Conservation (phyloP, 768 basidiomycete genomes). For the Psilocybe subaeruginosa region DNA sequence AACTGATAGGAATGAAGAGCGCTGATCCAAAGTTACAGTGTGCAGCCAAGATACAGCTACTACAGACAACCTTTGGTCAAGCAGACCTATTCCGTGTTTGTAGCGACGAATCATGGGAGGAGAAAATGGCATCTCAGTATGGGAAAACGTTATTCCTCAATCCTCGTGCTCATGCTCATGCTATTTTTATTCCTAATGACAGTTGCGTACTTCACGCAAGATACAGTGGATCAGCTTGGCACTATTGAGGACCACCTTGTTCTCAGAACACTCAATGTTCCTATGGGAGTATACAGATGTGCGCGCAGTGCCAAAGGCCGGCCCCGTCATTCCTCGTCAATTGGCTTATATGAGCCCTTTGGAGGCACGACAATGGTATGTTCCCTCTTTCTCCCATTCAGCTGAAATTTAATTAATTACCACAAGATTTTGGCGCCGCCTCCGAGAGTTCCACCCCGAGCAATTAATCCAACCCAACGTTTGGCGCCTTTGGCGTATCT, state of each 20-base stretch:
- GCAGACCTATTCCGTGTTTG: slow-evolving; percentile 81
- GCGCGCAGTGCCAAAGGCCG: slow-evolving; percentile 53
- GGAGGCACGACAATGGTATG: too few species aligned
- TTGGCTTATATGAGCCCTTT: too few species aligned
- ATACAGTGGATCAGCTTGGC: slow-evolving; percentile 55
- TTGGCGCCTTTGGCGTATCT: slow-evolving; percentile 71
- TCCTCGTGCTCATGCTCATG: slow-evolving; percentile 5
- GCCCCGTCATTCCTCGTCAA: not conserved
- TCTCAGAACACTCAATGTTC: slow-evolving; percentile 56
- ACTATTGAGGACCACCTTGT: slow-evolving; percentile 64
- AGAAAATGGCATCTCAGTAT: slow-evolving; percentile 84
- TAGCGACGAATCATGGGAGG: slow-evolving; percentile 64
- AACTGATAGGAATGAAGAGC: not conserved
- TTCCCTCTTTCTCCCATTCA: too few species aligned
- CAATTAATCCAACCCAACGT: slow-evolving; percentile 1
- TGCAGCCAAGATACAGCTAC: slow-evolving; percentile 10
- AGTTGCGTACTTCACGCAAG: slow-evolving; percentile 82
- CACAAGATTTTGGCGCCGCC: not conserved
- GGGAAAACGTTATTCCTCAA: slow-evolving; percentile 2
- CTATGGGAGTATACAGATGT: slow-evolving; percentile 63
- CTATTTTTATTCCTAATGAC: slow-evolving; percentile 11
- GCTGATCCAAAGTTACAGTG: not conserved
- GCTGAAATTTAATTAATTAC: too few species aligned
- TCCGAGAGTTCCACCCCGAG: not conserved
- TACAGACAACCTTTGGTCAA: slow-evolving; percentile 52